Evolutionary conservation across 345 rosid species (phyloP), one percentile per base, ranked within the genome.

Genomic region (Ceriops tagal): DNA sequence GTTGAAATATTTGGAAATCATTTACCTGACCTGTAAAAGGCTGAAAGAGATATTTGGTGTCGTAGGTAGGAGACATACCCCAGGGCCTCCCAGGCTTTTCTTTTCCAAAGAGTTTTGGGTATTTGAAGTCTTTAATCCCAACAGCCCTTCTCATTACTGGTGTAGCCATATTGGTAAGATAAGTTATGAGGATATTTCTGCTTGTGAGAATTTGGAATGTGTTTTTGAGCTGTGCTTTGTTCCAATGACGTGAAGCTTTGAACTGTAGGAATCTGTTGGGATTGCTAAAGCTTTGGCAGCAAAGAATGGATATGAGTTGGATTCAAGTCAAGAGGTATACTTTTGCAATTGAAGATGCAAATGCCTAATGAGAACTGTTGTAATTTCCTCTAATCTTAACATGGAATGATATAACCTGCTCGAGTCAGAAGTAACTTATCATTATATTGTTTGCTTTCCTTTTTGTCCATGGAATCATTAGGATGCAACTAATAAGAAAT

Each of bases 211-310:
- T 28, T 56, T 59, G 21, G 46, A 62, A 58, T 34, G 31, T 69
- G 39, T 47, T 24, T 58, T 72, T 58, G 65, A 72, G 58, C 67
- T 52, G 35, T 59, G 59, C 49, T 57, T 75, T 8, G 21, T 8
- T 75, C 71, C 43, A 30, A 43, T 52, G 1, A 63, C 53, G 8
- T 28, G 30, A 53, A 55, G 24, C 55, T 53, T 74, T 75, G 43
- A 71, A 76, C 55, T 83, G 53, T 80, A 96, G 98, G 98, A 96
- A 84, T 96, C 98, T 77, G 99, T 96, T 31, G 98, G 99, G 55
- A 96, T 96, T 74, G 98, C 99, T 73, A 96, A 96, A 89, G 98
- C 98, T 63, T 85, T 96, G 79, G 99, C 99, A 61, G 97, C 98
- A 28, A 96, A 89, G 82, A 92, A 92, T 66, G 93, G 98, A 65